These are phyloP conservation scores for Pseudogymnoascus sp. DNA, from an alignment of 2,329 filamentous ascomycete genomes.

Conservation along the genomic window DNA sequence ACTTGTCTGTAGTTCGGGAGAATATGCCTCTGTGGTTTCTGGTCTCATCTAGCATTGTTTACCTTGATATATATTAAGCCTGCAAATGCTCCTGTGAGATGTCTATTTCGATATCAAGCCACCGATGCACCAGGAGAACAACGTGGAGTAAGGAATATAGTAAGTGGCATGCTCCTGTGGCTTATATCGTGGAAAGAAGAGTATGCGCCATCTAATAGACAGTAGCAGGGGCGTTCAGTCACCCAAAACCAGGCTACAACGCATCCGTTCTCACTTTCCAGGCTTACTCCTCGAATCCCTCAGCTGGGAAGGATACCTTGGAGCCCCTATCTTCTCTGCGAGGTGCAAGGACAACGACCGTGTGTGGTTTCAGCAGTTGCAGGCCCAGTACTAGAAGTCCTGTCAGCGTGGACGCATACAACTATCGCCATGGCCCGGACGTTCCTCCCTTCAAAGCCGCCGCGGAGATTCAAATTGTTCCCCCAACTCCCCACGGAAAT, in stretches of 20 bases:
- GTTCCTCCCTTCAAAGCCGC: background rate
- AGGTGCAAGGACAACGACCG: no score
- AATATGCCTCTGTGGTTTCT: background rate
- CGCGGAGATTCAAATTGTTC: slow-evolving; percentile 12
- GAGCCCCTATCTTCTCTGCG: no score
- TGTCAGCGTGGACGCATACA: background rate
- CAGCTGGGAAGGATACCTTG: no score
- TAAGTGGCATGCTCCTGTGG: background rate
- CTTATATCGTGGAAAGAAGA: background rate
- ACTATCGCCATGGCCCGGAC: background rate
- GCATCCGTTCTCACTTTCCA: no score
- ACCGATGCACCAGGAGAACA: background rate
- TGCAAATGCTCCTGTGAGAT: background rate
- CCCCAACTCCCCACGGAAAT: slow-evolving; percentile 17
- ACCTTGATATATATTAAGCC: background rate
- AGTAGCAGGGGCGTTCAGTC: no score
- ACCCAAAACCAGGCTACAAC: no score
- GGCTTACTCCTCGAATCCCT: no score
- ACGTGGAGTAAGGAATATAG: background rate
- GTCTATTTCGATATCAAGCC: background rate
- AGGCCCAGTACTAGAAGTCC: background rate
- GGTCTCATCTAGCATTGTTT: background rate
- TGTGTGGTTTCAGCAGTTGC: background rate
- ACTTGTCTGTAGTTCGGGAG: background rate
- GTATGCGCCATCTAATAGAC: background rate